Percentiles rank a stretch among this genome's conserved stretches.
phyloP scores from a whole-genome alignment of 2,329 filamentous ascomycete genomes.

The Colletotrichum sp. region DNA sequence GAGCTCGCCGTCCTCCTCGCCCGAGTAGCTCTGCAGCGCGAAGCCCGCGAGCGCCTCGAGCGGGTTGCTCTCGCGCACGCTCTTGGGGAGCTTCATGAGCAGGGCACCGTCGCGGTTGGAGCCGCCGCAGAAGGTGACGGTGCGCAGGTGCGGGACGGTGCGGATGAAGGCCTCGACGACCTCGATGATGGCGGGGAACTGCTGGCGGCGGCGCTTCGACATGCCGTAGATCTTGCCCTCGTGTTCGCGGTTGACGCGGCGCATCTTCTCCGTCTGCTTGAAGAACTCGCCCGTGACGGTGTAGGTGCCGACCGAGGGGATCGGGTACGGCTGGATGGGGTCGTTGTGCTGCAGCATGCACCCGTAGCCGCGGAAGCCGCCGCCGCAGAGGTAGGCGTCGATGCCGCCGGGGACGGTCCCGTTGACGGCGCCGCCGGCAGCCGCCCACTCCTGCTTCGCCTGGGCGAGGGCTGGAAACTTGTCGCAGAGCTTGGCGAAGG shows the following conservation, averaged over 20 bases:
- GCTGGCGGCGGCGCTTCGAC: conserved; percentile 77
- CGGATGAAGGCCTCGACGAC: conserved; percentile 78
- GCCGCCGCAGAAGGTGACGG: conserved; percentile 84
- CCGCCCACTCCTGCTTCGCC: conserved; percentile 24
- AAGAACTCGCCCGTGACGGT: conserved; percentile 68
- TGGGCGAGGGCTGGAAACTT: conserved; percentile 55
- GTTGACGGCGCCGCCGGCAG: conserved; percentile 33
- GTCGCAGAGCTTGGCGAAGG: conserved; percentile 60
- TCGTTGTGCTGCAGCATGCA: conserved; percentile 87
- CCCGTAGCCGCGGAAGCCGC: conserved; percentile 89
- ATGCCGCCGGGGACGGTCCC: conserved; percentile 48
- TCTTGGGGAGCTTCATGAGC: conserved; percentile 69
- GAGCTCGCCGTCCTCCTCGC: conserved; percentile 25
- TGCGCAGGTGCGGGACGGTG: conserved; percentile 72
- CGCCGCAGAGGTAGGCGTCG: conserved; percentile 84
- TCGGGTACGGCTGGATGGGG: conserved; percentile 77
- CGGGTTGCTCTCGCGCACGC: conserved; percentile 69
- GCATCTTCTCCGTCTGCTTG: conserved; percentile 55
- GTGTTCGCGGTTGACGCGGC: conserved; percentile 52
- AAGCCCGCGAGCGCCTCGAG: conserved; percentile 48
- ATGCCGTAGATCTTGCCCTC: conserved; percentile 74
- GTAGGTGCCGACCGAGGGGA: conserved; percentile 84
- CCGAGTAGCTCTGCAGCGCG: neutral
- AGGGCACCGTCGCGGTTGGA: conserved; percentile 86
- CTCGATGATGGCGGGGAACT: conserved; percentile 84